Conservation (phyloP, 768 basidiomycete genomes). For the Phanerochaete carnosa region DNA sequence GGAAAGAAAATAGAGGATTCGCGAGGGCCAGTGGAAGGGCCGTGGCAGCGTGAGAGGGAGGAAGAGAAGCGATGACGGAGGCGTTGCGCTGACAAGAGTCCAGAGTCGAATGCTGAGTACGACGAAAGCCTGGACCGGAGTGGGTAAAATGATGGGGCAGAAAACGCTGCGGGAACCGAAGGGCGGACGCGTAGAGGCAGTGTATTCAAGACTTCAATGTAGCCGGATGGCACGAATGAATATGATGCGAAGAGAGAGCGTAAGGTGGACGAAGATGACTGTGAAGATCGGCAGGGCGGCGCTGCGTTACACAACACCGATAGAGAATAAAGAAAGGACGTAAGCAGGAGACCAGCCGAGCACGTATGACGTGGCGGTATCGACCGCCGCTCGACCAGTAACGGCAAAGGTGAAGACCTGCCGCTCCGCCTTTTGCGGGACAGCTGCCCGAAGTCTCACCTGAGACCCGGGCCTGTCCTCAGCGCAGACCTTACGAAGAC, state of each 20-base stretch:
- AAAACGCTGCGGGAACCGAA: not conserved
- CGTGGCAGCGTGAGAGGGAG: not conserved
- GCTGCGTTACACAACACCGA: not conserved
- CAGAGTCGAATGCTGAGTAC: not conserved
- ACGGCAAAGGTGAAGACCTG: not conserved
- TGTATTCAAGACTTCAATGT: not conserved
- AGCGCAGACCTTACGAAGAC: conserved; percentile 13
- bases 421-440: conserved; percentile 6
- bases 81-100: not conserved
- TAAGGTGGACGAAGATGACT: not conserved
- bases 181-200: not conserved
- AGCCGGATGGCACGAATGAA: not conserved
- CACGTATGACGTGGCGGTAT: not conserved
- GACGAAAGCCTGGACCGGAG: conserved; percentile 1
- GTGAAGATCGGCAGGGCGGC: not conserved
- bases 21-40: not conserved
- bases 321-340: not conserved
- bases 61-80: not conserved
- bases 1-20: not conserved
- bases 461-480: not conserved
- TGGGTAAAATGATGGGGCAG: not conserved
- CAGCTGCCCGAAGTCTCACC: not conserved
- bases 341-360: not conserved
- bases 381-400: not conserved
- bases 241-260: conserved; percentile 1